Conservation (phyloP, 306 rosid species). For the Rosa rugosa region DNA sequence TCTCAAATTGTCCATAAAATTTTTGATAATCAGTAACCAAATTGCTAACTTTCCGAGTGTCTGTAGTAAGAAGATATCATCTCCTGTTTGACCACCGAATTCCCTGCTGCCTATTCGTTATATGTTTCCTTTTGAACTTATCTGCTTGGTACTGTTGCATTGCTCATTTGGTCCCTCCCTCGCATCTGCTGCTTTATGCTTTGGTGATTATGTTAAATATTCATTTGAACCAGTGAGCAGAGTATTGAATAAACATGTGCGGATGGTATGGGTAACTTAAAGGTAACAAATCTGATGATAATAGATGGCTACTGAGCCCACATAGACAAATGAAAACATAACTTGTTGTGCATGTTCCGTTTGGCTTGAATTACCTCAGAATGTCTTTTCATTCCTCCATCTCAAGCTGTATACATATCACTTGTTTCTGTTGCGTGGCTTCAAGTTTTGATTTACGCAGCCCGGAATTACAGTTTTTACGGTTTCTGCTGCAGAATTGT, state of each 20-base stretch:
- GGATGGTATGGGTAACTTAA: not conserved
- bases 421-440: conserved; percentile 7
- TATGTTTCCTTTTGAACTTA: not conserved
- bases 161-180: not conserved
- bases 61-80: not conserved
- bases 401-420: not conserved
- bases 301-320: not conserved
- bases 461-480: not conserved
- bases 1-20: not conserved
- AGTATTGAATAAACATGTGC: not conserved
- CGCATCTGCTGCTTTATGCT: not conserved
- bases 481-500: conserved; percentile 1
- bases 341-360: not conserved
- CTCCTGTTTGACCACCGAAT: not conserved
- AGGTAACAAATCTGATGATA: not conserved
- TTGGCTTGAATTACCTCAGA: not conserved
- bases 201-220: not conserved
- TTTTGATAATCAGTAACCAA: not conserved
- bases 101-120: conserved; percentile 1
- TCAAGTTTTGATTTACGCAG: not conserved
- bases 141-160: not conserved
- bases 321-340: not conserved
- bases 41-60: not conserved
- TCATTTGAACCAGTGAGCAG: not conserved
- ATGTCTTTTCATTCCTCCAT: not conserved